A percentile compares a stretch with the other conserved stretches of the same genome.
Conservation (phyloP, 176 grass and related monocot species). For the Carex kokanica region DNA sequence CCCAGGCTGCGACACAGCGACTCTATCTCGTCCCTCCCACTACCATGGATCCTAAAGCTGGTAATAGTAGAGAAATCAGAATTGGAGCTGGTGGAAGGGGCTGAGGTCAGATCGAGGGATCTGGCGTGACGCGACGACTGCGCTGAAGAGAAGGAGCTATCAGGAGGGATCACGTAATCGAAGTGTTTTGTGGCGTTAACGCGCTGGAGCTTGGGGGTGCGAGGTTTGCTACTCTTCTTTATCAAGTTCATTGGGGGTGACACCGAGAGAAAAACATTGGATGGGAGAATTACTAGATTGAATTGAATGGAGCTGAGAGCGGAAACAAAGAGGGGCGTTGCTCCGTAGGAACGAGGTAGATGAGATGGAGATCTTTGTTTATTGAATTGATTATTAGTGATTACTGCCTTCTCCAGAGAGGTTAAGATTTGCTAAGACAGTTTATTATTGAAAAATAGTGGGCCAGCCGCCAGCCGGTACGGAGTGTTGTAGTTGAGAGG, state of each 20-base stretch:
- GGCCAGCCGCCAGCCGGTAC: no score
- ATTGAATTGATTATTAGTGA: not conserved
- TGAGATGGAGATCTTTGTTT: not conserved
- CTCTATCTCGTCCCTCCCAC: conserved; percentile 70
- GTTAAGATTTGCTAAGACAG: not conserved
- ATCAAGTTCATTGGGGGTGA: not conserved
- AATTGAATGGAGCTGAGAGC: no score
- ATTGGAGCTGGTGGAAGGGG: conserved; percentile 27
- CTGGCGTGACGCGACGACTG: conserved; percentile 39
- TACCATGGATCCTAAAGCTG: conserved; percentile 85
- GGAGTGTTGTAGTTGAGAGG: no score
- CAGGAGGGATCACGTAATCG: conserved; percentile 43
- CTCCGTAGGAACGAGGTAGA: no score
- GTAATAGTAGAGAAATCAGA: conserved; percentile 20
- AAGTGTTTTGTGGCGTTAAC: conserved; percentile 80
- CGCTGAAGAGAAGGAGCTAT: conserved; percentile 25
- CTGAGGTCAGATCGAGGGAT: conserved; percentile 23
- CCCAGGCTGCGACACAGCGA: conserved; percentile 72
- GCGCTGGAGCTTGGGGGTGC: conserved; percentile 60
- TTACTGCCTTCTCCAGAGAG: not conserved
- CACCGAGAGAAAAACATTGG: not conserved
- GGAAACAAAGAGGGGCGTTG: no score
- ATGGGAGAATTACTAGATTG: not conserved
- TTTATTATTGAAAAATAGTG: not conserved
- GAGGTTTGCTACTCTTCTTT: not conserved